Conservation (phyloP, 441 rosid genomes). For the Omphalea diandra region DNA sequence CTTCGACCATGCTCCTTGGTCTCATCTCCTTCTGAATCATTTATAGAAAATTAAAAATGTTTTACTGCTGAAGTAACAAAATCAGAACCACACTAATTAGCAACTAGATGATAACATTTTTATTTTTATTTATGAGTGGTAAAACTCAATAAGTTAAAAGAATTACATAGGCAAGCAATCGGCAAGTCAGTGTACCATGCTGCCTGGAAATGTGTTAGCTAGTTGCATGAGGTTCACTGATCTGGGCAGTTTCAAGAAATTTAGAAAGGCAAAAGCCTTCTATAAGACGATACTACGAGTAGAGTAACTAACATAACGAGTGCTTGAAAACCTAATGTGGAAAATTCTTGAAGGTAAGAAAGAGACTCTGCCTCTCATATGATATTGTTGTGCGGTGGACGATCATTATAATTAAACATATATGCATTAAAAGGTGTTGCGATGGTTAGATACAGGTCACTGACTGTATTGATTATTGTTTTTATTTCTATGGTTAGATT, state of each 20-base stretch:
- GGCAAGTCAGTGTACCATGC: no score
- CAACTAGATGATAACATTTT: no score
- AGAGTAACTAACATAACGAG: neutral
- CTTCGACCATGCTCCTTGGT: conserved; percentile 1
- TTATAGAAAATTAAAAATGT: neutral
- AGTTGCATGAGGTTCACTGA: neutral
- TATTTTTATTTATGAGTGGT: no score
- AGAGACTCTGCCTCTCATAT: neutral
- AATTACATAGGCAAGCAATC: no score
- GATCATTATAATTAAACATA: neutral
- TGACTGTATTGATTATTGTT: neutral
- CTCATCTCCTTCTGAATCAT: neutral
- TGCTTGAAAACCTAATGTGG: neutral
- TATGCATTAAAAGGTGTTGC: neutral
- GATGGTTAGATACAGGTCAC: neutral
- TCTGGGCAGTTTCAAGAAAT: neutral
- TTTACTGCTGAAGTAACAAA: neutral
- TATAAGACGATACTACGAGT: neutral
- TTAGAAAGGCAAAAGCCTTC: neutral
- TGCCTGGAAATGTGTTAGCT: neutral
- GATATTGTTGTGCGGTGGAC: neutral
- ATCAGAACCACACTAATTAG: neutral
- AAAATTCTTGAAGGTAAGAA: neutral
- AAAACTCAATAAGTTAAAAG: no score
- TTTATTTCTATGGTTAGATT: neutral